A percentile compares a stretch with the other conserved stretches of the same genome.
Evolutionary conservation across 2,329 filamentous ascomycete species (phyloP).

Genomic region (Exophiala mesophila): DNA sequence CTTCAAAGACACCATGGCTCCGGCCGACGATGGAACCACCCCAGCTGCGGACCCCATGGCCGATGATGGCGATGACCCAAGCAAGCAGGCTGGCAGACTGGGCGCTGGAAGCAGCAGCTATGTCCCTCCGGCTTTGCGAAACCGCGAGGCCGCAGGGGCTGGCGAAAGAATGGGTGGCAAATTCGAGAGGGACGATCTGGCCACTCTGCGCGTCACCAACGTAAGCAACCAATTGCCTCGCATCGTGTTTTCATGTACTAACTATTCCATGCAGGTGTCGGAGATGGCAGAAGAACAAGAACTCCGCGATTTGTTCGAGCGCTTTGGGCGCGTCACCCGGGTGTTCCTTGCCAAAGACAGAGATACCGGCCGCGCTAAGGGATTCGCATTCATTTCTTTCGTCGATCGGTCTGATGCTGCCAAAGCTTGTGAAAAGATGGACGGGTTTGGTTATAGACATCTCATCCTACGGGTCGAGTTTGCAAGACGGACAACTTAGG

Average conservation of each 20-base stretch:
- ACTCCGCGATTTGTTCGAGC: slow-evolving; percentile 95
- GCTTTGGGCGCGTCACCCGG: slow-evolving; percentile 91
- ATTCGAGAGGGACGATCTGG: slow-evolving; percentile 93
- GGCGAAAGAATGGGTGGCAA: slow-evolving; percentile 89
- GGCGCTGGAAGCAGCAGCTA: slow-evolving; percentile 74
- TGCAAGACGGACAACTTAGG: slow-evolving; percentile 38
- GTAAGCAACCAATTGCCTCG: slow-evolving; percentile 52
- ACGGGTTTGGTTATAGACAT: slow-evolving; percentile 65
- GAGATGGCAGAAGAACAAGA: slow-evolving; percentile 96
- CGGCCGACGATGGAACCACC: slow-evolving; percentile 42
- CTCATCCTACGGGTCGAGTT: slow-evolving; percentile 51
- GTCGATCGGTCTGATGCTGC: slow-evolving; percentile 84
- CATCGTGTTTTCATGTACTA: slow-evolving; percentile 26
- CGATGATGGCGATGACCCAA: slow-evolving; percentile 44
- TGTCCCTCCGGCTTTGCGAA: slow-evolving; percentile 87
- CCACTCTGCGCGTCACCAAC: slow-evolving; percentile 95
- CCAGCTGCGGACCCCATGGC: slow-evolving; percentile 33
- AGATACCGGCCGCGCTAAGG: slow-evolving; percentile 93
- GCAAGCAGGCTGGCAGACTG: slow-evolving; percentile 50
- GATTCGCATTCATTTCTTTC: slow-evolving; percentile 98
- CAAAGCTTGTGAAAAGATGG: slow-evolving; percentile 94
- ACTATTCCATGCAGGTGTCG: slow-evolving; percentile 60
- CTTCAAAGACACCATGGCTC: slow-evolving; percentile 99
- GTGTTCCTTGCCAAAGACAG: slow-evolving; percentile 98
- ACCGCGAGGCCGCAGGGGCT: slow-evolving; percentile 49